Percentiles rank a stretch among this genome's conserved stretches.
Evolutionary conservation across 805 yeast genomes (phyloP).

Genomic region (Saccharomycopsis sp.): DNA sequence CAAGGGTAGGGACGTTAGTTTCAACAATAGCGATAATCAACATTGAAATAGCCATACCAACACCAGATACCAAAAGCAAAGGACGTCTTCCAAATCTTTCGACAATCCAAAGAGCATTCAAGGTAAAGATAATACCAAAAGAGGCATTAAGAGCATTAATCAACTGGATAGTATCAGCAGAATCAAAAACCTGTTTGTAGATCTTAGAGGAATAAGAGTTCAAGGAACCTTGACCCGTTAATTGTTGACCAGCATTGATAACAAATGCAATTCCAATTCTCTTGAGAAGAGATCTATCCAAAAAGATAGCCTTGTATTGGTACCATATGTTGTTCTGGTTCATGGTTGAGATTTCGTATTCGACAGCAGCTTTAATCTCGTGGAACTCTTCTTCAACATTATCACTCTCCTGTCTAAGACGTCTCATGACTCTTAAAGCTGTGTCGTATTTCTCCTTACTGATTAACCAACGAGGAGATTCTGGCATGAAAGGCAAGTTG

Average conservation of each 20-base stretch:
- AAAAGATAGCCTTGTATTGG: constrained; percentile 9
- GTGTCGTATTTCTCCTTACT: constrained; percentile 36
- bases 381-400: constrained; percentile 29
- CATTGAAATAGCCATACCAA: constrained; percentile 50
- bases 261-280: constrained; percentile 10
- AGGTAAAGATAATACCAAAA: constrained; percentile 17
- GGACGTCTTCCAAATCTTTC: constrained; percentile 50
- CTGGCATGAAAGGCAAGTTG: constrained; percentile 34
- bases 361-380: constrained; percentile 17
- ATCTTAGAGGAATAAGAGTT: constrained; percentile 20
- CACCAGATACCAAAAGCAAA: constrained; percentile 44
- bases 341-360: constrained; percentile 11
- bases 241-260: constrained; percentile 38
- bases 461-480: constrained; percentile 42
- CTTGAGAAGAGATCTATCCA: constrained; percentile 9
- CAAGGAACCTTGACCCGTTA: constrained; percentile 20
- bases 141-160: constrained; percentile 18
- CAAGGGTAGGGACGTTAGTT: constrained; percentile 38
- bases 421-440: constrained; percentile 46
- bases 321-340: constrained; percentile 7
- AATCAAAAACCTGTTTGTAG: constrained; percentile 13
- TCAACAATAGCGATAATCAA: constrained; percentile 57
- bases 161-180: constrained; percentile 24
- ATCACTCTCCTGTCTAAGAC: constrained; percentile 40
- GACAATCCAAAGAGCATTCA: constrained; percentile 35